Evolutionary conservation across 2,329 filamentous ascomycete species (phyloP).

Genomic region (Colletotrichum sojae): DNA sequence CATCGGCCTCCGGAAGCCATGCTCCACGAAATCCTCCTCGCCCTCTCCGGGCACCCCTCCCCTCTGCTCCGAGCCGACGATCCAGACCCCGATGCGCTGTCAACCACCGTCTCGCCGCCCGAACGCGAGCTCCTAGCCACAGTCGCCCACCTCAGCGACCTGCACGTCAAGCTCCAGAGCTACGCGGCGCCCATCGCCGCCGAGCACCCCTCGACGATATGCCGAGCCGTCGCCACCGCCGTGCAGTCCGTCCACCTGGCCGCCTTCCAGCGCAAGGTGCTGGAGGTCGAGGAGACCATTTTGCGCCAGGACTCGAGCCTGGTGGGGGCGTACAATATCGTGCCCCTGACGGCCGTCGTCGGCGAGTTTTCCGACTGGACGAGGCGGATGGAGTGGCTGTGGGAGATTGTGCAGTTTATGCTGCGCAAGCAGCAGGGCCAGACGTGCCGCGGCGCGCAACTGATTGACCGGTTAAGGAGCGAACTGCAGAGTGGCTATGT

Average conservation of each 20-base stretch:
- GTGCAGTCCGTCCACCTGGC: conserved; percentile 82
- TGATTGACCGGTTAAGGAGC: conserved; percentile 83
- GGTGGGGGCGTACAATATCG: conserved; percentile 93
- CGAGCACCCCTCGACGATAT: conserved; percentile 84
- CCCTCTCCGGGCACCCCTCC: conserved; percentile 93
- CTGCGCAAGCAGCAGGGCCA: conserved; percentile 54
- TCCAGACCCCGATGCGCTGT: conserved; percentile 61
- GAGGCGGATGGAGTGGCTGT: conserved; percentile 87
- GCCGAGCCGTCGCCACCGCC: conserved; percentile 86
- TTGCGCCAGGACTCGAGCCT: conserved; percentile 81
- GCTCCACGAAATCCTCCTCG: conserved; percentile 98
- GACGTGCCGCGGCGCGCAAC: conserved; percentile 75
- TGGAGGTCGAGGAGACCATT: conserved; percentile 86
- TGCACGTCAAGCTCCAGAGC: conserved; percentile 80
- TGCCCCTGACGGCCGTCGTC: conserved; percentile 88
- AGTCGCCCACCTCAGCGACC: conserved; percentile 81
- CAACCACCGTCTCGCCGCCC: conserved; percentile 76
- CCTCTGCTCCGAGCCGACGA: conserved; percentile 78
- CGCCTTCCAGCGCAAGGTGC: conserved; percentile 85
- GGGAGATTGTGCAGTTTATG: conserved; percentile 80
- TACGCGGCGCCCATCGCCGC: conserved; percentile 77
- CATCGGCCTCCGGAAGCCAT: conserved; percentile 63
- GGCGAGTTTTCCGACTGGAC: conserved; percentile 91
- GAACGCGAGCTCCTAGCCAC: conserved; percentile 86
- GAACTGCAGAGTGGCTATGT: conserved; percentile 90